Base-by-base conservation (phyloP, 768 basidiomycete genomes). In the Phylloporus sp. region DNA sequence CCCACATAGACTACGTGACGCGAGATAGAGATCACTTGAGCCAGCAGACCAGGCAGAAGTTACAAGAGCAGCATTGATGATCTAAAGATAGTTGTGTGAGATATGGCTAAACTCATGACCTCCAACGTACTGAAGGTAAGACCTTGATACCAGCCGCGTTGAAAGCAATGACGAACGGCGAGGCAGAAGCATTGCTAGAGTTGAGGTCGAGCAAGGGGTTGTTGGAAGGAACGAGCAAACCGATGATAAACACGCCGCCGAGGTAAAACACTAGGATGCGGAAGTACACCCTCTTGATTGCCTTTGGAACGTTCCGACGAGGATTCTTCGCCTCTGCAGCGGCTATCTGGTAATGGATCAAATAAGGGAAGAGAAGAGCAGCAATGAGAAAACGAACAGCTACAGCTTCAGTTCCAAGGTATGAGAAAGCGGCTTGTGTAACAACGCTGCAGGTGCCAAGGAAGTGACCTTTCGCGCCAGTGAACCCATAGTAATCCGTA, bases 121-220 rank as follows among this genome's bases (percentile, higher is more conserved):
- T 16, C 1, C 11, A 20, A 54, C 72, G 18, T 53, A 73, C 77
- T 35, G 73, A 73, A 4, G 83, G 81, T 0, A 84, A 67, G n/a
- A 69, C 75, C 45, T 74, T 80, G 69, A 85, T 84, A 8, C 82
- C 84, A 6, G 82, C 80, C 23, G 62, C 57, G n/a, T 65, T 63
- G 53, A 77, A 76, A 7, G 81, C 83, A 41, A 84, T 80, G 52
- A 84, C 82, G 63, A 81, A 83, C 4, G 82, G 76, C 43, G 77
- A 76, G 5, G 72, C 73, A 11, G 75, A 68, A 29, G 79, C 78
- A 34, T 73, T 75, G 39, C 47, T 53, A 11, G 65, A 64, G 34
- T 63, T 62, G 23, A 78, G 60, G 52, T 70, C 56, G 24, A 81
- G 72, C 13, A 69, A 56, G 7, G 68, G 56, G 56, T 79, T 68